Base-by-base conservation (phyloP, 1,284 basidiomycete genomes). In the Ganoderma lingzhi region DNA sequence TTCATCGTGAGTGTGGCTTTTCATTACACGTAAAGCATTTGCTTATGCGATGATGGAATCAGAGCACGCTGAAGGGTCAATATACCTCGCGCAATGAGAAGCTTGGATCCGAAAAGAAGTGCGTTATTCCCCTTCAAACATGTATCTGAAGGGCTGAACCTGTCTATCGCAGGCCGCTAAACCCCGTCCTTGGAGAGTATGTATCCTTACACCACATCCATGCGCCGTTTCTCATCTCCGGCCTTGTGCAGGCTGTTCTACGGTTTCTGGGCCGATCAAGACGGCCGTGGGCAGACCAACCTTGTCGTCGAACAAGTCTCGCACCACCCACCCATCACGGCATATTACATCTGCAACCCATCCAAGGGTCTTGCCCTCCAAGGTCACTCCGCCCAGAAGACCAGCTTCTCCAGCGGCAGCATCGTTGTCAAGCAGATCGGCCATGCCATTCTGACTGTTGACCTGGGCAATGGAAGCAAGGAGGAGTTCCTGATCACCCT, bases 21-120 rank as follows among this genome's bases (percentile, higher is more conserved):
- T 37, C 12, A 15, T 64, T 59, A 2, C 42, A 9, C 10, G 19
- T 6, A 23, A 42, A 19, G n/a, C n/a, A 12, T 44, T 6, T 39
- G 39, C 10, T 28, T n/a, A 61, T 17, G 6, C 39, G n/a, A 6
- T 15, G 19, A 5, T n/a, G 12, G 30, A 32, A n/a, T 9, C 72
- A 93, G 90, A 91, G 91, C 75, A 98, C 96, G 0, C 87, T 98
- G 70, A 98, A 97, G 80, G 96, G 95, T 48, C 96, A 98, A 78
- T 98, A 98, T 82, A 98, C 95, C 19, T 95, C 94, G 45, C 86
- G 96, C 68, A 97, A 96, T 78, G 95, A 97, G 84, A 91, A 91
- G 74, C 92, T 95, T 89, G 97, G 97, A 10, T 96, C 94, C 2
- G 97, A 98, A 87, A 99, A 99, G 87, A 99, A 99, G 92, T 92